Evolutionary conservation across 345 rosid genomes (phyloP).

Genomic region (Citrus medica): DNA sequence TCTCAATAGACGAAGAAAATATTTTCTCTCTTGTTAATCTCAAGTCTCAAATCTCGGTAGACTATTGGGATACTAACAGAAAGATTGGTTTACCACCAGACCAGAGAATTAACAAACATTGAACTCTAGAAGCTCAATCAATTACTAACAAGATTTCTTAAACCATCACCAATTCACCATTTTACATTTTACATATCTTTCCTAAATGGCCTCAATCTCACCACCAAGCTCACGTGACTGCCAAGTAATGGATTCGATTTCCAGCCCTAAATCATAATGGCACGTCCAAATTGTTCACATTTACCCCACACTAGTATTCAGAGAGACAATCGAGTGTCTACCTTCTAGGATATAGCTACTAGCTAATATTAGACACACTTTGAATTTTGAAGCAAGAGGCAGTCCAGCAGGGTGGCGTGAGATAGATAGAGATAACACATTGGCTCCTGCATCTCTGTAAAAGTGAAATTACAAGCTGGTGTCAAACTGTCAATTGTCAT

Average conservation of each 20-base stretch:
- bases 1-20: too few species aligned
- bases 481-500: slow-evolving; percentile 3
- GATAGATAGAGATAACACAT: background rate
- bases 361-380: background rate
- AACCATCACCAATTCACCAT: background rate
- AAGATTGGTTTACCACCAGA: too few species aligned
- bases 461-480: background rate
- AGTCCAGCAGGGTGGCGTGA: slow-evolving; percentile 15
- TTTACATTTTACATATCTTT: too few species aligned
- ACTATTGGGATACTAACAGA: too few species aligned
- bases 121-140: too few species aligned
- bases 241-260: background rate
- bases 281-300: background rate
- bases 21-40: too few species aligned
- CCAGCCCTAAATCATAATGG: background rate
- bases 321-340: background rate
- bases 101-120: too few species aligned
- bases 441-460: slow-evolving; percentile 10
- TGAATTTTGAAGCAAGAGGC: background rate
- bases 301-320: too few species aligned
- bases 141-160: too few species aligned
- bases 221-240: background rate
- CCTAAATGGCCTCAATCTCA: background rate
- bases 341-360: background rate
- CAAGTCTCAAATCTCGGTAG: too few species aligned